A percentile compares a stretch with the other conserved stretches of the same genome.
Conservation (phyloP, 179 eudicot species). For the Amaranthus tricolor region DNA sequence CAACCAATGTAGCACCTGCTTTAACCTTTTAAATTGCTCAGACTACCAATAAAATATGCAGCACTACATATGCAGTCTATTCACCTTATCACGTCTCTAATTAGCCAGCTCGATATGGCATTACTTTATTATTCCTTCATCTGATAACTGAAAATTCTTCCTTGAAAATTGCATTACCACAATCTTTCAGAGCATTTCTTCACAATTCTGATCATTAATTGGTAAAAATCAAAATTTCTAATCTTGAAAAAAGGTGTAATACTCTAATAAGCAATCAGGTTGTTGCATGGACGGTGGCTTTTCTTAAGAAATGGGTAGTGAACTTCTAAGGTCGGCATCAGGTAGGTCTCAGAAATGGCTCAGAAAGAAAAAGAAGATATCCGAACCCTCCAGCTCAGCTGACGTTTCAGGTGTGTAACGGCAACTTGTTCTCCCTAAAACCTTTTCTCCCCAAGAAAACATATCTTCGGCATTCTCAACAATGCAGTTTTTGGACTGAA, state of each 20-base stretch:
- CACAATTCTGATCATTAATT: slow-evolving; percentile 5
- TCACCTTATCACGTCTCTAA: slow-evolving; percentile 33
- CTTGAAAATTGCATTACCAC: slow-evolving; percentile 3
- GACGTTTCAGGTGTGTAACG: slow-evolving; percentile 45
- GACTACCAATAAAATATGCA: slow-evolving; percentile 13
- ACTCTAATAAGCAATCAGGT: background rate
- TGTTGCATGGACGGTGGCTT: slow-evolving; percentile 24
- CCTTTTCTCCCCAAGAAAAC: background rate
- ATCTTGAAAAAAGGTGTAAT: background rate
- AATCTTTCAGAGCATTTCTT: background rate
- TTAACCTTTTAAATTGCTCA: slow-evolving; percentile 29
- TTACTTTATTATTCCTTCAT: slow-evolving; percentile 20
- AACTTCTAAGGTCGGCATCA: slow-evolving; percentile 33
- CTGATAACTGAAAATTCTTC: slow-evolving; percentile 12
- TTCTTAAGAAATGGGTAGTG: slow-evolving; percentile 45
- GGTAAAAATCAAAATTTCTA: background rate
- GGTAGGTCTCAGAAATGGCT: slow-evolving; percentile 45
- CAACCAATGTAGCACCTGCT: slow-evolving; percentile 22
- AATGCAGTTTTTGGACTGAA: background rate
- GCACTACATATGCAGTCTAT: slow-evolving; percentile 8
- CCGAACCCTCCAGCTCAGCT: slow-evolving; percentile 37
- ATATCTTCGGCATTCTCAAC: background rate
- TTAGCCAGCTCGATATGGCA: slow-evolving; percentile 25
- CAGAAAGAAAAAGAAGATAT: slow-evolving; percentile 49
- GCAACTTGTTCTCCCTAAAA: background rate